A percentile compares a stretch with the other conserved stretches of the same genome.
These are phyloP conservation scores for Crataegus laevigata DNA, from an alignment of 306 rosid species.

Conservation along the genomic window DNA sequence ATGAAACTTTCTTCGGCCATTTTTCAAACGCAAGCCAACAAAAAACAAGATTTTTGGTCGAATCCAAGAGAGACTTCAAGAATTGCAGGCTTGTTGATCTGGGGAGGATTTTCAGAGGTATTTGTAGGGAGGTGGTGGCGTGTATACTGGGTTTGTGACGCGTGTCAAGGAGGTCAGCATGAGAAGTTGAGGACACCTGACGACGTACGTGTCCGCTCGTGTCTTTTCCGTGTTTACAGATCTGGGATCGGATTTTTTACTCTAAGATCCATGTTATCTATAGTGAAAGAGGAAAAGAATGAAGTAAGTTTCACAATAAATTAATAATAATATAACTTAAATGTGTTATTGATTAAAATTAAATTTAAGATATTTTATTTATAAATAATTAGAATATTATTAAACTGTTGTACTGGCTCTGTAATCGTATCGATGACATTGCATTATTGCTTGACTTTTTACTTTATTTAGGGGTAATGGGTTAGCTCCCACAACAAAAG, in stretches of 20 bases:
- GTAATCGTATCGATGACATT: too few species aligned
- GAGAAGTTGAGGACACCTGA: neutral
- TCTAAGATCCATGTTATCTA: too few species aligned
- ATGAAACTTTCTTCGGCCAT: conserved; percentile 42
- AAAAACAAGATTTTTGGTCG: neutral
- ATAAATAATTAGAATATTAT: accelerated
- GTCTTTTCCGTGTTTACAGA: neutral
- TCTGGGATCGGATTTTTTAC: neutral
- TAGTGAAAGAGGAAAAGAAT: too few species aligned
- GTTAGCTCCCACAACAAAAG: too few species aligned
- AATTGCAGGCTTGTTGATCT: neutral
- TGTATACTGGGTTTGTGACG: neutral
- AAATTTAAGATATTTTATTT: too few species aligned
- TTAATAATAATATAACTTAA: too few species aligned
- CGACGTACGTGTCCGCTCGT: neutral
- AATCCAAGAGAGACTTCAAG: neutral
- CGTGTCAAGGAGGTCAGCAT: neutral
- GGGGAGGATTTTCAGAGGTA: neutral
- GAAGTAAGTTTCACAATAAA: too few species aligned
- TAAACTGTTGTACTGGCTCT: too few species aligned
- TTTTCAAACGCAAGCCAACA: neutral
- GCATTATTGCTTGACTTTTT: neutral
- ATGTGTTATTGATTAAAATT: accelerated
- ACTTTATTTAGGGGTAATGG: too few species aligned
- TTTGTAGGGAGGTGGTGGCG: neutral